These are phyloP conservation scores for Metschnikowia kofuensis DNA, from an alignment of 805 yeast species.

Conservation along the genomic window DNA sequence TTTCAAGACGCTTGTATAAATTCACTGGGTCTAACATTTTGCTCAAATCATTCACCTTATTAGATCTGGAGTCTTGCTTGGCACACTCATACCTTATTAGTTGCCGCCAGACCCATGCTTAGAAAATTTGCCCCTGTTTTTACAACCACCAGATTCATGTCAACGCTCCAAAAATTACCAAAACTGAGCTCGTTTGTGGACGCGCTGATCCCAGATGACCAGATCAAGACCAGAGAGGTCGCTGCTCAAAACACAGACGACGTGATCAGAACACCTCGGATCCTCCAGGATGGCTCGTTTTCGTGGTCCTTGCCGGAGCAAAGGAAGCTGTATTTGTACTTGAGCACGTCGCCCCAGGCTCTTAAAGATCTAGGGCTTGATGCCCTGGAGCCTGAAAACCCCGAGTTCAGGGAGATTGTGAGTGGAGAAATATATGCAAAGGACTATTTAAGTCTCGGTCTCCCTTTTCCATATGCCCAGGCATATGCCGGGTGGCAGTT, in stretches of 20 bases:
- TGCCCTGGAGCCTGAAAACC: conserved; percentile 35
- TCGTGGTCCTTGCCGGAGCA: conserved; percentile 70
- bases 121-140: not conserved
- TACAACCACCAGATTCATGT: conserved; percentile 10
- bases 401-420: conserved; percentile 50
- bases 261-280: conserved; percentile 36
- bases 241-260: conserved; percentile 31
- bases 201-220: conserved; percentile 28
- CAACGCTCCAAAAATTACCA: conserved; percentile 27
- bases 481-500: conserved; percentile 97
- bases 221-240: conserved; percentile 22
- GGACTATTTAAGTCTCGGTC: conserved; percentile 19
- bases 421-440: conserved; percentile 51
- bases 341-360: conserved; percentile 61
- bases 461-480: conserved; percentile 77
- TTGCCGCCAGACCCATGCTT: not conserved
- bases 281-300: conserved; percentile 57
- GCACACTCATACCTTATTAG: not conserved
- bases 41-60: too few species aligned
- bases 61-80: too few species aligned
- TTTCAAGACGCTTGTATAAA: too few species aligned
- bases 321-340: conserved; percentile 49
- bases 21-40: too few species aligned
- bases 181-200: conserved; percentile 29
- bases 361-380: conserved; percentile 58